A percentile compares a stretch with the other conserved stretches of the same genome.
phyloP scores from a whole-genome alignment of 805 yeast genomes.

The Pichia nanzhaoensis region DNA sequence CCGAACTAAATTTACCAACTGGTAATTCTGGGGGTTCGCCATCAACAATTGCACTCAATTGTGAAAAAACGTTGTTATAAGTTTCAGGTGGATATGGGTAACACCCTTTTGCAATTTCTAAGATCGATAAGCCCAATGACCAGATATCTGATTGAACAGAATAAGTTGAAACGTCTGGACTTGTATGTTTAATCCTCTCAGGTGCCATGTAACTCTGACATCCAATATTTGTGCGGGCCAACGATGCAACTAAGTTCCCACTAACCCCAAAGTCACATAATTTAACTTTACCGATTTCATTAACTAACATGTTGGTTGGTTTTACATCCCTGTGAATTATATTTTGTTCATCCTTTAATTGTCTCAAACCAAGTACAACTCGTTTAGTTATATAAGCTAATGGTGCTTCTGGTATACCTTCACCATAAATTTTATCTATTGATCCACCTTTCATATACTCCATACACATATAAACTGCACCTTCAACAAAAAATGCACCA shows the following conservation, averaged over 20 bases:
- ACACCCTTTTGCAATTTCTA: constrained; percentile 84
- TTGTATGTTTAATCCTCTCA: constrained; percentile 74
- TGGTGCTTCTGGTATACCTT: constrained; percentile 70
- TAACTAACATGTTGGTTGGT: constrained; percentile 87
- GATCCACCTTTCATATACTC: constrained; percentile 98
- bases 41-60: constrained; percentile 92
- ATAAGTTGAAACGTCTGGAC: constrained; percentile 72
- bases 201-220: constrained; percentile 99
- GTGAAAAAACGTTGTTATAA: constrained; percentile 82
- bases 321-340: constrained; percentile 95
- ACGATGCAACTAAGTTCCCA: constrained; percentile 89
- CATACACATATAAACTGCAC: constrained; percentile 97
- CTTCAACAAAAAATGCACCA: constrained; percentile 96
- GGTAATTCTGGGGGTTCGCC: constrained; percentile 87
- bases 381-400: constrained; percentile 74
- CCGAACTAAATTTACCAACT: constrained; percentile 51
- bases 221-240: constrained; percentile 93
- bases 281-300: constrained; percentile 74
- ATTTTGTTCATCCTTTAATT: constrained; percentile 82
- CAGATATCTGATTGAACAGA: constrained; percentile 94
- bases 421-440: constrained; percentile 73
- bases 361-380: constrained; percentile 74
- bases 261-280: constrained; percentile 95
- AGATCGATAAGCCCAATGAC: constrained; percentile 82
- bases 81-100: constrained; percentile 98